Evolutionary conservation across 371 early-diverging fungal species (phyloP).

Genomic region (Apophysomyces elegans): DNA sequence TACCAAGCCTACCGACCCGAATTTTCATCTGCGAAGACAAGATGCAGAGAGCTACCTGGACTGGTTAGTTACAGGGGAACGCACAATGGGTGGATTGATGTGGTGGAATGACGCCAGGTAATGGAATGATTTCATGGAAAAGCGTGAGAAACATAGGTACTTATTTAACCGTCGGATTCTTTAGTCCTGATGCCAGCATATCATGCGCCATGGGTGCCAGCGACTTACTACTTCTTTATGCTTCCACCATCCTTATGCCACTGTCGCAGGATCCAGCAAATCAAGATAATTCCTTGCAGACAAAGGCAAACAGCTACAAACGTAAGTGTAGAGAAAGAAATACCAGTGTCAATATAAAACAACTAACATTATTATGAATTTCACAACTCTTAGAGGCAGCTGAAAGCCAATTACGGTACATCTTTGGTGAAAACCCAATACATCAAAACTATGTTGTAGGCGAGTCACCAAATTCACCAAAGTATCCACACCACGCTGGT

Average conservation of each 20-base stretch:
- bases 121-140: background rate
- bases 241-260: slow-evolving; percentile 18
- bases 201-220: slow-evolving; percentile 25
- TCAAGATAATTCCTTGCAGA: slow-evolving; percentile 3
- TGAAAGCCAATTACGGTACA: slow-evolving; percentile 42
- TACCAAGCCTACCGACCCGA: slow-evolving; percentile 5
- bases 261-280: slow-evolving; percentile 3
- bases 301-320: slow-evolving; percentile 10
- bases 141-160: no score
- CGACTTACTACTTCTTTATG: slow-evolving; percentile 23
- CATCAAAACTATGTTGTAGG: slow-evolving; percentile 54
- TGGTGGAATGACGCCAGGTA: slow-evolving; percentile 46
- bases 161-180: no score
- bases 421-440: slow-evolving; percentile 55
- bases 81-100: slow-evolving; percentile 49
- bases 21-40: slow-evolving; percentile 17
- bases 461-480: slow-evolving; percentile 50
- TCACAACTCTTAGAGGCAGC: slow-evolving; percentile 22
- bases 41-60: slow-evolving; percentile 40
- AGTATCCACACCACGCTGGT: slow-evolving; percentile 54
- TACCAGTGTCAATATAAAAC: background rate
- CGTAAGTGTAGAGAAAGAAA: background rate
- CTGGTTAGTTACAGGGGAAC: slow-evolving; percentile 25
- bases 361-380: background rate
- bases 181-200: slow-evolving; percentile 3